These are phyloP conservation scores for Lentinula lateritia DNA, from an alignment of 768 basidiomycete species.

Conservation along the genomic window DNA sequence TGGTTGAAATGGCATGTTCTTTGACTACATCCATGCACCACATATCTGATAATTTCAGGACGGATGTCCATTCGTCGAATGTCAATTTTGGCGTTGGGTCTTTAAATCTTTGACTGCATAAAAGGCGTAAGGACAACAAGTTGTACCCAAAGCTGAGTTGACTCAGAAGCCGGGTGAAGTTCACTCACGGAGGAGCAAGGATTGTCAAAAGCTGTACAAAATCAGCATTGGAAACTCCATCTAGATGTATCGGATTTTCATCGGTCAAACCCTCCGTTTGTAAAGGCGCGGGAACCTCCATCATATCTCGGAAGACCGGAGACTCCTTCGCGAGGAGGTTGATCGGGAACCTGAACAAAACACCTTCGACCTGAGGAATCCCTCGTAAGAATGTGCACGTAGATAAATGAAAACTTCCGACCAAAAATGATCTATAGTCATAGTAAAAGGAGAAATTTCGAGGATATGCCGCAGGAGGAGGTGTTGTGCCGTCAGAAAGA, in stretches of 20 bases:
- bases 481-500: not conserved
- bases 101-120: not conserved
- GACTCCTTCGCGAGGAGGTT: not conserved
- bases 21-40: slow-evolving; percentile 1
- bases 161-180: too few relatives aligned
- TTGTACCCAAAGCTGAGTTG: too few relatives aligned
- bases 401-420: not conserved
- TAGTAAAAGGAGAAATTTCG: not conserved
- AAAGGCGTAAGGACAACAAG: too few relatives aligned
- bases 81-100: not conserved
- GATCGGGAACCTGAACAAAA: not conserved
- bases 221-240: slow-evolving; percentile 17
- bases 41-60: not conserved
- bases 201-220: slow-evolving; percentile 6
- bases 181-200: slow-evolving; percentile 1
- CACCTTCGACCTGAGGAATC: not conserved
- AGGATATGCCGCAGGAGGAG: not conserved
- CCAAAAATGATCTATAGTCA: not conserved
- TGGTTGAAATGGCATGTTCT: not conserved
- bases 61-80: not conserved
- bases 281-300: not conserved
- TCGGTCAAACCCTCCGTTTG: not conserved
- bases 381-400: too few relatives aligned
- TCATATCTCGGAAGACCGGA: not conserved
- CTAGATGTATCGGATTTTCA: slow-evolving; percentile 11